A percentile compares a stretch with the other conserved stretches of the same genome.
Evolutionary conservation across 106 monocot species (phyloP).

Genomic region (Dendrobium huoshanense): DNA sequence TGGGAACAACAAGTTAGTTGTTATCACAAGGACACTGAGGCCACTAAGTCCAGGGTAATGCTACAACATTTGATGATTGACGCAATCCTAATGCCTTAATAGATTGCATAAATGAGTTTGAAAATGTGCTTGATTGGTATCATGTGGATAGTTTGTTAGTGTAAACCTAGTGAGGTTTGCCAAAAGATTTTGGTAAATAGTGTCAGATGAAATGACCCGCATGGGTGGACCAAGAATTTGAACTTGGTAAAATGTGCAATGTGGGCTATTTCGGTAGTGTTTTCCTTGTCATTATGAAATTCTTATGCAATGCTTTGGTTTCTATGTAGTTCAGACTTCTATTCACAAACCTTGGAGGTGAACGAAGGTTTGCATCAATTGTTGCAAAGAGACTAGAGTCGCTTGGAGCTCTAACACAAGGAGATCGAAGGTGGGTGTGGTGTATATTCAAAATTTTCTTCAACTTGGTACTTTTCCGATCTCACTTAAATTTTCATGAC

Average conservation of each 20-base stretch:
- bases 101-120: background rate
- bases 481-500: background rate
- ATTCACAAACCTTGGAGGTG: constrained; percentile 98
- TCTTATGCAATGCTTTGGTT: constrained; percentile 10
- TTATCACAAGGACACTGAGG: background rate
- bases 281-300: background rate
- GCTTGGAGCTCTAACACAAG: constrained; percentile 98
- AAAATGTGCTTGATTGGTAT: background rate
- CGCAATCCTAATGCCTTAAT: background rate
- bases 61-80: background rate
- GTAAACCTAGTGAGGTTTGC: background rate
- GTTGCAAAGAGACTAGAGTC: constrained; percentile 94
- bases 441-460: background rate
- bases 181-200: background rate
- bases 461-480: background rate
- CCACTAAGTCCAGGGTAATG: background rate
- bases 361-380: constrained; percentile 94
- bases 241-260: background rate
- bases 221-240: background rate
- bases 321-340: constrained; percentile 59
- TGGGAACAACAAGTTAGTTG: background rate
- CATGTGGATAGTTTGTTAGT: background rate
- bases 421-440: constrained; percentile 82
- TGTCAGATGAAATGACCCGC: background rate
- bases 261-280: background rate